Base-by-base conservation (phyloP, 2,329 filamentous ascomycete genomes). In the Pyricularia pennisetigena region DNA sequence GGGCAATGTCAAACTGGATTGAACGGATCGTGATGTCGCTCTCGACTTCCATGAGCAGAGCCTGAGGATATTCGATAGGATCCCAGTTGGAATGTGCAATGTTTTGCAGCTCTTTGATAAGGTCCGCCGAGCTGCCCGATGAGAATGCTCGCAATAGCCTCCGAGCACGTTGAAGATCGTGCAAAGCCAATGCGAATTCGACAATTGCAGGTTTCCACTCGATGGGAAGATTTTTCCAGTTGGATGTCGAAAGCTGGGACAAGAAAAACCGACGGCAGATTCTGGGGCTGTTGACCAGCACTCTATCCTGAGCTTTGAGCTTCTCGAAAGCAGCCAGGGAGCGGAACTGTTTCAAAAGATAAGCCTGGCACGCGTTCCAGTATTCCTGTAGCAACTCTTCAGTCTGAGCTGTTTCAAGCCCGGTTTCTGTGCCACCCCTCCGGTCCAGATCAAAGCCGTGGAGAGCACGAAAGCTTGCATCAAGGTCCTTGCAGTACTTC, bases 41-140 rank as follows among this genome's bases (percentile, higher is more conserved):
- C 67, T 92, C 89, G 0, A 89, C 78, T 73, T 92, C 89, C 0
- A 93, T 69, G 0, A 93, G 76, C 0, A 92, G 77, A 69, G 80
- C 86, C 24, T 92, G 89, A 0, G 89, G 87, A 49, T 79, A 77
- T 0, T 83, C 69, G 0, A 73, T 12, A 0, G 84, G 82, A 5
- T 82, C 71, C 86, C 88, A 91, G 10, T 83, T 85, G 1, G 72
- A 71, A 70, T 88, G 86, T 0, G 87, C 88, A 0, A 70, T 20
- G 68, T 88, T 88, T 2, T 71, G 54, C 0, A 83, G 69, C 69
- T 86, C 84, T 8, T 72, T 76, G 0, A 78, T 49, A 0, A 86
- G 71, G 4, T 80, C 78, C 0, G 69, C 68, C 2, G 68, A 67
- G 23, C 76, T 78, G 1, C 68, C 49, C 1, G 14, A 28, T 20